Base-by-base conservation (phyloP, 768 basidiomycete genomes). In the Leucogyrophana mollusca region DNA sequence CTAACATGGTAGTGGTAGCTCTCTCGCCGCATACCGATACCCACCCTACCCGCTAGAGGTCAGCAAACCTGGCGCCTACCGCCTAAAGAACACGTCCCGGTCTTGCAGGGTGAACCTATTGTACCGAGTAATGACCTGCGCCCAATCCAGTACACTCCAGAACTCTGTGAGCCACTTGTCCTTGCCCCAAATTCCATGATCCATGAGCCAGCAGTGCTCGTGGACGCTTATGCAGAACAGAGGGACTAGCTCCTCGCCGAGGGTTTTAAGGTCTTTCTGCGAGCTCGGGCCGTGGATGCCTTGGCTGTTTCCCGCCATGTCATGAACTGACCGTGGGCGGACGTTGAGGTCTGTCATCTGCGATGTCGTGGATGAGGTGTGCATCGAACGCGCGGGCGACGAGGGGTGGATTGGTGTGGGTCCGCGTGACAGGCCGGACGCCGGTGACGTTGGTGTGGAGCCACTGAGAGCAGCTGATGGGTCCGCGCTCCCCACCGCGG, bases 111-210 rank as follows among this genome's bases (percentile, higher is more conserved):
- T 20, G 33, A 67, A 68, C 1, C 45, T 54, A 32, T 58, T 48
- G 43, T 64, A 74, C 40, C 60, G 38, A 10, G 54, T 40, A 42
- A 58, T 59, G 50, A 87, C 79, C 58, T 77, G 80, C 32, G 66
- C 56, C 92, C 92, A 95, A 62, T 95, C 75, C 43, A 94, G 65
- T 17, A 85, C 87, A 9, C 71, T 73, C 90, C 91, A 95, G 68
- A 94, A 92, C 59, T 83, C 77, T 56, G 75, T 79, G 60, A 94
- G 60, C 76, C 91, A 95, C 55, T 77, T 77, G 62, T 94, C 90
- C 67, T 90, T 89, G 20, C 93, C 92, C 89, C 90, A 93, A 4
- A 95, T 79, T 4, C 92, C 92, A 53, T 86, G 92, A 32, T 87
- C 89, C 17, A 87, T 84, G 58, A 95, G 73, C 90, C 91, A 95